Percentiles rank a stretch among this genome's conserved stretches.
These are phyloP conservation scores for Casuarina glauca DNA, from an alignment of 306 rosid genomes.

Conservation along the genomic window DNA sequence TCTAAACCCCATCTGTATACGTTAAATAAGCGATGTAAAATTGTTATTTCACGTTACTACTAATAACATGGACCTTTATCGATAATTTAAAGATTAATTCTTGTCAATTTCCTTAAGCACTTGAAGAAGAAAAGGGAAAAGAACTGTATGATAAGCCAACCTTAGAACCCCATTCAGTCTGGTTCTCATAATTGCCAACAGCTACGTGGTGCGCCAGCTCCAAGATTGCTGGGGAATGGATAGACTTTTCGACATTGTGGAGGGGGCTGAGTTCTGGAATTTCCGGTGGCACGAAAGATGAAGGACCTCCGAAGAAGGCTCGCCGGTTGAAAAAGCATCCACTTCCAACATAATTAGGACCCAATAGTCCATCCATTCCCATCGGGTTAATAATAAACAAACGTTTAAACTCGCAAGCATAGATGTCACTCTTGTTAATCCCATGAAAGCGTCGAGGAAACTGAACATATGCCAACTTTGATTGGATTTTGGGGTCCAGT, in stretches of 20 bases:
- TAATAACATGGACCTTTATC: too few relatives aligned
- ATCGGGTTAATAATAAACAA: neutral
- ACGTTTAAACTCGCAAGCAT: slow-evolving; percentile 20
- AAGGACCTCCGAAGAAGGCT: slow-evolving; percentile 43
- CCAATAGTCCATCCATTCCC: slow-evolving; percentile 42
- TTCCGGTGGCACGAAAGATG: slow-evolving; percentile 13
- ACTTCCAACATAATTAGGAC: slow-evolving; percentile 35
- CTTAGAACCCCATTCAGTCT: slow-evolving; percentile 21
- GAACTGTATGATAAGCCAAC: neutral
- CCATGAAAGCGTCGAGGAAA: slow-evolving; percentile 45
- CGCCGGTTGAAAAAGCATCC: slow-evolving; percentile 45
- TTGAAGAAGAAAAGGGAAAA: too few relatives aligned
- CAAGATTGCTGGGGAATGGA: slow-evolving; percentile 17
- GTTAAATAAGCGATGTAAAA: too few relatives aligned
- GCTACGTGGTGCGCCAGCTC: slow-evolving; percentile 36
- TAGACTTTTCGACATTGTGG: slow-evolving; percentile 25
- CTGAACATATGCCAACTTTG: slow-evolving; percentile 29
- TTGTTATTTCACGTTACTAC: too few relatives aligned
- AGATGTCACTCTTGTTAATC: slow-evolving; percentile 32
- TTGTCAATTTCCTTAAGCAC: too few relatives aligned
- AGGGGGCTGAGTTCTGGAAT: slow-evolving; percentile 25
- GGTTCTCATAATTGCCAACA: slow-evolving; percentile 29
- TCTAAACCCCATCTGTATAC: slow-evolving; percentile 36
- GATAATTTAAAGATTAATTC: too few relatives aligned
- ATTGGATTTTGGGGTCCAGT: slow-evolving; percentile 16